phyloP scores from a whole-genome alignment of 148 eudicot genomes.

The Rhododendron vialii region DNA sequence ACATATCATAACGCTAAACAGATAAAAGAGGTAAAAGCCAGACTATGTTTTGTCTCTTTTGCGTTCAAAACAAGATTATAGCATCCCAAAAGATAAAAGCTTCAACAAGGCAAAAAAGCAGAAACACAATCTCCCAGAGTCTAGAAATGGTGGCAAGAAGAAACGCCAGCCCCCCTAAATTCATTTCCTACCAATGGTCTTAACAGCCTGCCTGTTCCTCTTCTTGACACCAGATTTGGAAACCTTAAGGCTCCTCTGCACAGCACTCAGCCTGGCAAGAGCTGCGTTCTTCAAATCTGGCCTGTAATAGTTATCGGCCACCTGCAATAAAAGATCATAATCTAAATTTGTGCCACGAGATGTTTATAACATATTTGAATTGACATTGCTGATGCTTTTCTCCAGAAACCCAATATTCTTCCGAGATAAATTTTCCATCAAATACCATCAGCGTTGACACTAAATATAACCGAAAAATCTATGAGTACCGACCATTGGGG shows the following conservation, averaged over 20 bases:
- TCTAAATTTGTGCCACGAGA: not conserved
- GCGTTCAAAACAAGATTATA: not conserved
- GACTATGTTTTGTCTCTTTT: not conserved
- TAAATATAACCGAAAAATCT: not conserved
- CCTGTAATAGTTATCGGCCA: constrained; percentile 75
- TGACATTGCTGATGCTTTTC: not conserved
- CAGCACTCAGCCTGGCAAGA: constrained; percentile 80
- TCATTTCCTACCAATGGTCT: constrained; percentile 49
- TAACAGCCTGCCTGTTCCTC: constrained; percentile 80
- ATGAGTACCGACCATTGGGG: too few relatives aligned
- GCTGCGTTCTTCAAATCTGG: constrained; percentile 90
- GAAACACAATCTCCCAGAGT: not conserved
- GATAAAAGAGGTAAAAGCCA: not conserved
- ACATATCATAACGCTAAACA: not conserved
- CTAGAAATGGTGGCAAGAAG: not conserved
- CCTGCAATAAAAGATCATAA: constrained; percentile 35
- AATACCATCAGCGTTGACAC: not conserved
- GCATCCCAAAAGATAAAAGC: not conserved
- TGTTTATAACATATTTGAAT: not conserved
- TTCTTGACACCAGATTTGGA: constrained; percentile 90
- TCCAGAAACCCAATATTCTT: not conserved
- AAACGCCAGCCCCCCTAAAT: not conserved
- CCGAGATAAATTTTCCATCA: not conserved
- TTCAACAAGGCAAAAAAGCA: not conserved
- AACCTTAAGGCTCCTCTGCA: constrained; percentile 81